phyloP scores from a whole-genome alignment of 208 protist species.

The Wallacemonas sp. region DNA sequence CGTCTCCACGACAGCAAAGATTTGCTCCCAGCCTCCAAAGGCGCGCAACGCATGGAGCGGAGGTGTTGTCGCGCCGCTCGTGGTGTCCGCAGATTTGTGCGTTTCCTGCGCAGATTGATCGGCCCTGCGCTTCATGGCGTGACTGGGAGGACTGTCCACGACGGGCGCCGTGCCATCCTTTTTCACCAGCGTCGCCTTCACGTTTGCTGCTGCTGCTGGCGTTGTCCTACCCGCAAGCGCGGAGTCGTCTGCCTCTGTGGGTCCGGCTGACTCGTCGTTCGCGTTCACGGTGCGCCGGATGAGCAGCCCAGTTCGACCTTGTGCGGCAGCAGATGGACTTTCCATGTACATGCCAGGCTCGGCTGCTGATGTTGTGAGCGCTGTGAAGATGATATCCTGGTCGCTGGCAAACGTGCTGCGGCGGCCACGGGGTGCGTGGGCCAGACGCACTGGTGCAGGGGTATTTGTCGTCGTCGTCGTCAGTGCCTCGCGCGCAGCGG shows the following conservation, averaged over 20 bases:
- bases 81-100: background rate
- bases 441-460: too few species aligned
- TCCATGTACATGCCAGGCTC: too few species aligned
- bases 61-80: background rate
- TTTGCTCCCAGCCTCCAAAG: conserved; percentile 55
- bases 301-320: background rate
- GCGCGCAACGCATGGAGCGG: conserved; percentile 32
- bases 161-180: background rate
- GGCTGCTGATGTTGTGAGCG: too few species aligned
- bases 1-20: conserved; percentile 54
- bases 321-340: too few species aligned
- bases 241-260: too few species aligned
- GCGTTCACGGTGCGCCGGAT: background rate
- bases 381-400: too few species aligned
- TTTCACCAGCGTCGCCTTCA: background rate
- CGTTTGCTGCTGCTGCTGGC: background rate
- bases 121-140: background rate
- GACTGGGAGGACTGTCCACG: background rate
- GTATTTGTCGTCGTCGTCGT: too few species aligned
- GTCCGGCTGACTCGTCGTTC: too few species aligned
- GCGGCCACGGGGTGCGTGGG: too few species aligned
- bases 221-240: too few species aligned
- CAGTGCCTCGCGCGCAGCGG: too few species aligned
- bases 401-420: too few species aligned
- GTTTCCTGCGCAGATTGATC: background rate